Evolutionary conservation across 2,329 filamentous ascomycete genomes (phyloP), one percentile per base, ranked within the genome.

Genomic region (Sarocladium kiliense): DNA sequence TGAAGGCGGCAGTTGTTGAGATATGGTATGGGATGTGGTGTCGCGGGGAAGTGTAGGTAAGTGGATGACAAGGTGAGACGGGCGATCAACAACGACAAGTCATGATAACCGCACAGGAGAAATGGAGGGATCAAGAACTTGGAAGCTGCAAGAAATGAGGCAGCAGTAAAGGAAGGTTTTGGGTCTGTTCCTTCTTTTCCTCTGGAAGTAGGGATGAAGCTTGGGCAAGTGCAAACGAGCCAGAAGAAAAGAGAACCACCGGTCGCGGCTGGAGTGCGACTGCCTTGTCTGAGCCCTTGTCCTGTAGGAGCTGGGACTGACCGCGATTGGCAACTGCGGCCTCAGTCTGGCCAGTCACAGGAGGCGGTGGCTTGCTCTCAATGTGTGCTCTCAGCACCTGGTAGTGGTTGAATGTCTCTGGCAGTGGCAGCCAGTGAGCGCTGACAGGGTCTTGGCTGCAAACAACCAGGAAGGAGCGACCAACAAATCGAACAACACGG

Each of bases 361-460:
- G 41, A 44, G 21, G 18, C n/a, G 41, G 36, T 39, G 6, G 36
- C 36, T 39, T 44, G 21, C 18, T 18, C 19, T 21, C 16, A 44
- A 18, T 44, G 41, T 10, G 41, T 23, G 18, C 10, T 39, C 9
- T 9, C 21, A 44, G 41, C 10, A 6, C 4, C 14, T 44, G 21
- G 21, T 16, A 23, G 41, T 18, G 19, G 21, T 3, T 9, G 3
- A 14, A 47, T n/a, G 21, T 30, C 25, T n/a, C 16, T 44, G 12
- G 21, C 19, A 21, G 21, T 16, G 41, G 41, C 41, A 21, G 36
- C 16, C 37, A 10, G n/a, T n/a, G n/a, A n/a, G n/a, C n/a, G n/a
- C n/a, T n/a, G n/a, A n/a, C n/a, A 44, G 41, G 41, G 36, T 39
- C 36, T 47, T 30, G 25, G 44, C 44, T 47, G 44, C 44, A 47